Evolutionary conservation across 2,329 filamentous ascomycete genomes (phyloP).

Genomic region (Monosporascus ibericus): DNA sequence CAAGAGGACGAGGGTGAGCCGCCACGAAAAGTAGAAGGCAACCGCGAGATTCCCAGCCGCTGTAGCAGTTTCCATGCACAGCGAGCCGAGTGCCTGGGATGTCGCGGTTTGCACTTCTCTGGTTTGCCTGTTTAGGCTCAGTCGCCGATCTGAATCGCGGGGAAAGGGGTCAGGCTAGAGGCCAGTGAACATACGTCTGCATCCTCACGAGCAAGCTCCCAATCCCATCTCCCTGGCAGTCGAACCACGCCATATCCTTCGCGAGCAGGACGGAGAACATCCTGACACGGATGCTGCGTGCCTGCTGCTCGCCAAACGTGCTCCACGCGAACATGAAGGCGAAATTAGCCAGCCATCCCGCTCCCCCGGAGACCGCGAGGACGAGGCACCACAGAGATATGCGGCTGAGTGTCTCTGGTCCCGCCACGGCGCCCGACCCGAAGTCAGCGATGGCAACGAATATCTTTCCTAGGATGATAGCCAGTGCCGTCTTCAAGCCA

Average conservation of each 20-base stretch:
- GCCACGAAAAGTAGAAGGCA: conserved; percentile 77
- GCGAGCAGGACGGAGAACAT: conserved; percentile 65
- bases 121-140: conserved; percentile 56
- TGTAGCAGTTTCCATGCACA: conserved; percentile 59
- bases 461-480: conserved; percentile 67
- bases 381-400: conserved; percentile 57
- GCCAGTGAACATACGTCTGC: conserved; percentile 56
- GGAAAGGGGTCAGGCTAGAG: neutral
- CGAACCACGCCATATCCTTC: conserved; percentile 79
- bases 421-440: conserved; percentile 47
- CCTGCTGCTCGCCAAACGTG: conserved; percentile 75
- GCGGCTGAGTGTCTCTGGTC: conserved; percentile 44
- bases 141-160: conserved; percentile 8
- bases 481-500: conserved; percentile 56
- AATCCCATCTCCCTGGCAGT: conserved; percentile 64
- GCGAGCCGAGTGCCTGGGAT: conserved; percentile 71
- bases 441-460: conserved; percentile 67
- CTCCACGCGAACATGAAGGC: conserved; percentile 67
- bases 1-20: conserved; percentile 73
- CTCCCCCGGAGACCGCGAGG: conserved; percentile 56
- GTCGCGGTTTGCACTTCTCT: conserved; percentile 75
- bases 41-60: conserved; percentile 60
- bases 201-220: conserved; percentile 64
- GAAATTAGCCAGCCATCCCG: conserved; percentile 61
- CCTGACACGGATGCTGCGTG: conserved; percentile 53